Conservation (phyloP, 2,329 filamentous ascomycete species). For the Aspergillus persii region DNA sequence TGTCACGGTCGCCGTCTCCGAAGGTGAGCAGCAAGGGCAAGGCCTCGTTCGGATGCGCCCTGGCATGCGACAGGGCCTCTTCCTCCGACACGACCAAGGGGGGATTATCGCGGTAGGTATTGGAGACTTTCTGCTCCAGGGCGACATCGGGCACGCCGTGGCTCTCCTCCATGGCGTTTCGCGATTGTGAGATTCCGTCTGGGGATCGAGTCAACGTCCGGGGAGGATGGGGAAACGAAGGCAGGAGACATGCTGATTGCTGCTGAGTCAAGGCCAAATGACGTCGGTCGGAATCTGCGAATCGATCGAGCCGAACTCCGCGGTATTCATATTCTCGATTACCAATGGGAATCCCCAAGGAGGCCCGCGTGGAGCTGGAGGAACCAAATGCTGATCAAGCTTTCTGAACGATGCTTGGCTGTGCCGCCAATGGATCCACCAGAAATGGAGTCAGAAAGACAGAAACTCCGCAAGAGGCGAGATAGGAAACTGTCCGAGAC, state of each 20-base stretch:
- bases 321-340: background rate
- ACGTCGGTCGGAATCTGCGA: background rate
- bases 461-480: background rate
- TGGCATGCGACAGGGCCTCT: slow-evolving; percentile 24
- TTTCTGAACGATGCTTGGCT: background rate
- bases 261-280: background rate
- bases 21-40: slow-evolving; percentile 24
- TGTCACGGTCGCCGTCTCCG: slow-evolving; percentile 27
- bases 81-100: slow-evolving; percentile 21
- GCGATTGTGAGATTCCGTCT: background rate
- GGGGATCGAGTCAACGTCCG: background rate
- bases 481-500: background rate
- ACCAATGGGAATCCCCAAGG: background rate
- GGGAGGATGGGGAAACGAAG: background rate
- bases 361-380: background rate
- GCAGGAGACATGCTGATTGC: too few relatives aligned
- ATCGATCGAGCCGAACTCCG: background rate
- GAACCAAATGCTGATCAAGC: background rate
- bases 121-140: slow-evolving; percentile 15
- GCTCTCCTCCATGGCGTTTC: background rate
- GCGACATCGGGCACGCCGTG: background rate
- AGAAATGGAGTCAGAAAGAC: background rate
- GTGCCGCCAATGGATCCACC: background rate
- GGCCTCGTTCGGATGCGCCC: slow-evolving; percentile 22
- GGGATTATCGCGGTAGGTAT: slow-evolving; percentile 12